A percentile compares a stretch with the other conserved stretches of the same genome.
Evolutionary conservation across 805 yeast genomes (phyloP).

Genomic region (Jamesozyma jinghongensis): DNA sequence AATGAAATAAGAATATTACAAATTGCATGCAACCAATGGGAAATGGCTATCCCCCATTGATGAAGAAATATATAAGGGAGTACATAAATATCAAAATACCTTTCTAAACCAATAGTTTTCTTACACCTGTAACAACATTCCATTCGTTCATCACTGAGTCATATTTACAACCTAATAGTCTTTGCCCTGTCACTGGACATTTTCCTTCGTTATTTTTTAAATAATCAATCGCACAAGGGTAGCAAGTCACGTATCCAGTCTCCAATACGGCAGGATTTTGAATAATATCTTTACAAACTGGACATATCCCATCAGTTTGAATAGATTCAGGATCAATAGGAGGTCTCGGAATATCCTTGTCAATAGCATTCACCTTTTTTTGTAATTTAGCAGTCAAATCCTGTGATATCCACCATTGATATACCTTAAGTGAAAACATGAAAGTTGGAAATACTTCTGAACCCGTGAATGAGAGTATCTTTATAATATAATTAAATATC

Average conservation of each 20-base stretch:
- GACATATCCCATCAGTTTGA: conserved; percentile 38
- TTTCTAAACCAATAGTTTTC: conserved; percentile 56
- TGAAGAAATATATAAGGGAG: neutral
- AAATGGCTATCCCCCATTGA: conserved; percentile 8
- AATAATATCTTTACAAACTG: conserved; percentile 56
- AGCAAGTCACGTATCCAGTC: conserved; percentile 86
- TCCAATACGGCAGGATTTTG: conserved; percentile 81
- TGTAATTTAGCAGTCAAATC: conserved; percentile 56
- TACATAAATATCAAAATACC: neutral
- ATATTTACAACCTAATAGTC: conserved; percentile 61
- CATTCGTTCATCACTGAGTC: conserved; percentile 49
- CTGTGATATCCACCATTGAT: conserved; percentile 89
- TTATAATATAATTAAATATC: conserved; percentile 11
- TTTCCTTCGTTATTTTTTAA: conserved; percentile 43
- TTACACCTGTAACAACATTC: conserved; percentile 67
- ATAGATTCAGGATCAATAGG: conserved; percentile 1
- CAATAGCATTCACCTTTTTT: conserved; percentile 38
- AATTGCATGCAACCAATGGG: conserved; percentile 26
- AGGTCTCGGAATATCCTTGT: conserved; percentile 33
- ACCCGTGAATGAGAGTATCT: conserved; percentile 20
- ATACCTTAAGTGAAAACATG: conserved; percentile 68
- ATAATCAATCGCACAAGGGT: conserved; percentile 68
- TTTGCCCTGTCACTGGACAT: conserved; percentile 77
- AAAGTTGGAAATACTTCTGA: conserved; percentile 64
- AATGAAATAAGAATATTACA: conserved; percentile 18